Percentiles rank a stretch among this genome's conserved stretches.
Evolutionary conservation across 345 rosid species (phyloP).

Genomic region (Linum trigynum): DNA sequence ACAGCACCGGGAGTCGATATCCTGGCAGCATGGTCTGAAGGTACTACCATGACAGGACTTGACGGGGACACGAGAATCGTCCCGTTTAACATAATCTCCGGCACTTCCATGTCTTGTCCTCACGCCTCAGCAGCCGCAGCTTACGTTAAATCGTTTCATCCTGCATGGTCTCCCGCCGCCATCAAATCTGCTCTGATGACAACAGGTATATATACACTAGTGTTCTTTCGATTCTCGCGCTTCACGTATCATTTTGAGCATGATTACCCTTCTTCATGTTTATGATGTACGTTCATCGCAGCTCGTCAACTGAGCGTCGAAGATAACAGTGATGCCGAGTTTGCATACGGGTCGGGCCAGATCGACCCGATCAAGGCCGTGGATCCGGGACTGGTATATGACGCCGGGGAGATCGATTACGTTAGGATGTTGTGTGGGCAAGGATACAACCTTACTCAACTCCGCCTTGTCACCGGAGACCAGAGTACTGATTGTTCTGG

Average conservation of each 20-base stretch:
- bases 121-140: slow-evolving; percentile 27
- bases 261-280: too few species aligned
- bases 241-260: too few species aligned
- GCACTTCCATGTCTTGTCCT: slow-evolving; percentile 40
- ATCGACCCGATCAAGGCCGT: slow-evolving; percentile 22
- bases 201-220: slow-evolving; percentile 2
- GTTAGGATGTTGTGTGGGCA: slow-evolving; percentile 36
- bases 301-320: slow-evolving; percentile 14
- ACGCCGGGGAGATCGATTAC: slow-evolving; percentile 30
- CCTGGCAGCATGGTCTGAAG: slow-evolving; percentile 33
- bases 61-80: slow-evolving; percentile 19
- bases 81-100: slow-evolving; percentile 26
- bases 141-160: slow-evolving; percentile 27
- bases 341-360: slow-evolving; percentile 41
- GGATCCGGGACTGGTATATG: slow-evolving; percentile 33
- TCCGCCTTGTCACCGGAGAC: slow-evolving; percentile 20
- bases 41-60: slow-evolving; percentile 2
- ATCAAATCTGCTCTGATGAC: slow-evolving; percentile 37
- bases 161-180: slow-evolving; percentile 34
- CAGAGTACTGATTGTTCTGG: slow-evolving; percentile 18
- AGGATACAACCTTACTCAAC: slow-evolving; percentile 16
- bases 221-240: too few species aligned
- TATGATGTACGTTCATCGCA: too few species aligned
- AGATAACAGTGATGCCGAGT: slow-evolving; percentile 18
- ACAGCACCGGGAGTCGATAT: slow-evolving; percentile 34